Conservation (phyloP, 1,139 yeast species). For the Yamadazyma trypodendri region DNA sequence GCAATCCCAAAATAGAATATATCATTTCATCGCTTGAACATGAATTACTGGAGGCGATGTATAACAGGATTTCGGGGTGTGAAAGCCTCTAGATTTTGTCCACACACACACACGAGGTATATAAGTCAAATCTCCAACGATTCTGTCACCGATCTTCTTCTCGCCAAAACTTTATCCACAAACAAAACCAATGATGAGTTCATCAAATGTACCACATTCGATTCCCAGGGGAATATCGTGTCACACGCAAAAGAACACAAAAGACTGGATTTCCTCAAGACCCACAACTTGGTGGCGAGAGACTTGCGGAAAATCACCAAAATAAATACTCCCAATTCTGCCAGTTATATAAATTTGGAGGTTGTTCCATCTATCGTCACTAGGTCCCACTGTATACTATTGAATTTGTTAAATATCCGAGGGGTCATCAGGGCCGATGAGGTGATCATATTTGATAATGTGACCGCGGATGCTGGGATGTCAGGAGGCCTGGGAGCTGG, state of each 20-base stretch:
- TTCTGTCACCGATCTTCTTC: slow-evolving; percentile 21
- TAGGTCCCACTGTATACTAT: slow-evolving; percentile 34
- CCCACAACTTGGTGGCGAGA: slow-evolving; percentile 36
- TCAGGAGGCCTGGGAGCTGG: slow-evolving; percentile 21
- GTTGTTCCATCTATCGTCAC: slow-evolving; percentile 46
- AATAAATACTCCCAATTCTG: slow-evolving; percentile 17
- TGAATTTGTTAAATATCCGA: slow-evolving; percentile 40
- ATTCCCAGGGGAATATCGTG: slow-evolving; percentile 34
- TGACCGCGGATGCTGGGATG: slow-evolving; percentile 4
- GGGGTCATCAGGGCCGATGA: slow-evolving; percentile 42
- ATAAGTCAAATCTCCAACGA: slow-evolving; percentile 10
- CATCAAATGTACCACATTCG: slow-evolving; percentile 60
- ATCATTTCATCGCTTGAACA: too few species aligned
- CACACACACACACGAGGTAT: too few species aligned
- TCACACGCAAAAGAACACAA: slow-evolving; percentile 41
- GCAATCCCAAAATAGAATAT: slow-evolving; percentile 1
- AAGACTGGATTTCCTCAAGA: slow-evolving; percentile 36
- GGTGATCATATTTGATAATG: slow-evolving; percentile 40
- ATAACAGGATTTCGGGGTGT: neutral
- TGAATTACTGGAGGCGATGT: neutral
- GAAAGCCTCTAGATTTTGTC: neutral
- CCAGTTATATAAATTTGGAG: slow-evolving; percentile 28
- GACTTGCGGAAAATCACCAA: slow-evolving; percentile 42
- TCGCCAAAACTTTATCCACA: slow-evolving; percentile 22
- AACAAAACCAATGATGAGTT: slow-evolving; percentile 26